These are phyloP conservation scores for Alternaria alternata DNA, from an alignment of 2,329 filamentous ascomycete species.

Conservation along the genomic window DNA sequence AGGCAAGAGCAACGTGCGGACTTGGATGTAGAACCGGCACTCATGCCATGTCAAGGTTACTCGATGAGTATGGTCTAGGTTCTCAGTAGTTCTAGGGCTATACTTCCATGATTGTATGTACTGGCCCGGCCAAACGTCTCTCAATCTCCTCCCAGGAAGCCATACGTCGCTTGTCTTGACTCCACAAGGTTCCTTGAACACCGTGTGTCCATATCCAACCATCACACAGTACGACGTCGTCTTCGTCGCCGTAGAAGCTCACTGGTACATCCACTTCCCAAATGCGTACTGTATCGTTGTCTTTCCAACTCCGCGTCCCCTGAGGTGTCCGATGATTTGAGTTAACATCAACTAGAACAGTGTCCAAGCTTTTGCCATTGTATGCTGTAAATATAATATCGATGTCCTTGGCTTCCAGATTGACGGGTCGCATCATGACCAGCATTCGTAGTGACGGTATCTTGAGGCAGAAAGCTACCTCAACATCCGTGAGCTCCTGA, in stretches of 20 bases:
- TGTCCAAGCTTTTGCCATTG: slow-evolving; percentile 29
- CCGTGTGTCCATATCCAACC: slow-evolving; percentile 37
- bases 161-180: slow-evolving; percentile 33
- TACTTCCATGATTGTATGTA: slow-evolving; percentile 13
- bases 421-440: slow-evolving; percentile 24
- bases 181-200: slow-evolving; percentile 34
- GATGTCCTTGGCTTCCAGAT: slow-evolving; percentile 26
- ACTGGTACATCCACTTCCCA: slow-evolving; percentile 42
- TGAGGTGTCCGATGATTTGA: slow-evolving; percentile 34
- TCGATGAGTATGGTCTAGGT: not conserved
- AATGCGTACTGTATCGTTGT: slow-evolving; percentile 30
- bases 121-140: slow-evolving; percentile 17
- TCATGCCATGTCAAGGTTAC: not conserved
- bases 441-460: slow-evolving; percentile 28
- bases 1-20: too few species aligned
- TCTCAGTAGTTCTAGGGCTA: not conserved
- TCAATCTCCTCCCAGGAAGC: slow-evolving; percentile 28
- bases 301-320: slow-evolving; percentile 29
- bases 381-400: slow-evolving; percentile 28
- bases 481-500: slow-evolving; percentile 19
- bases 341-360: slow-evolving; percentile 39
- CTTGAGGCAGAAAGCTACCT: slow-evolving; percentile 30
- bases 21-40: not conserved
- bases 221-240: slow-evolving; percentile 33
- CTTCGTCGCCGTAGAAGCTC: slow-evolving; percentile 41